These are phyloP conservation scores for Trichoderma gamsii DNA, from an alignment of 495 filamentous ascomycete genomes.

Conservation along the genomic window DNA sequence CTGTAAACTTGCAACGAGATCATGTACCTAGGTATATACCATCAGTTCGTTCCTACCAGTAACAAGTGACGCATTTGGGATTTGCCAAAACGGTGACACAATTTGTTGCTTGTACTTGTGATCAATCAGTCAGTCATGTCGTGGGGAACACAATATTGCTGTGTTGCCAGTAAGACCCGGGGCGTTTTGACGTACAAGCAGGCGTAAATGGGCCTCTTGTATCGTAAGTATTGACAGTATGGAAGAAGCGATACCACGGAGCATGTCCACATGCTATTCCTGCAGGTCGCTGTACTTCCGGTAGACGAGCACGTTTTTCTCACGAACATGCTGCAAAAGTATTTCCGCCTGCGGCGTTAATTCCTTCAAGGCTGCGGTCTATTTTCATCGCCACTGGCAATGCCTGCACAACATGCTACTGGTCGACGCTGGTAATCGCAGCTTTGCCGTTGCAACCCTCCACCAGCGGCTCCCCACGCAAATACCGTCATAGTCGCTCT, in stretches of 20 bases:
- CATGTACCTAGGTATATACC: too few species aligned
- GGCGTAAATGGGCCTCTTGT: too few species aligned
- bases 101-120: background rate
- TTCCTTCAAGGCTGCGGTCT: background rate
- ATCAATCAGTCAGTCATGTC: background rate
- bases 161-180: too few species aligned
- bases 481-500: background rate
- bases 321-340: background rate
- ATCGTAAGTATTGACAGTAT: too few species aligned
- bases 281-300: too few species aligned
- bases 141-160: background rate
- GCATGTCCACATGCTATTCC: too few species aligned
- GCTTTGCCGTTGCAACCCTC: slow-evolving; percentile 6
- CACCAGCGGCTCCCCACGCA: background rate
- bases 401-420: too few species aligned
- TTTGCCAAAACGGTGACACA: background rate
- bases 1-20: too few species aligned
- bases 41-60: too few species aligned
- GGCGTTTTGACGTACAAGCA: background rate
- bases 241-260: too few species aligned
- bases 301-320: too few species aligned
- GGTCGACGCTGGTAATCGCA: background rate
- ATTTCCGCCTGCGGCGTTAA: background rate
- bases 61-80: background rate
- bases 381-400: slow-evolving; percentile 10